phyloP scores from a whole-genome alignment of 306 rosid species.

The Glycine soja region DNA sequence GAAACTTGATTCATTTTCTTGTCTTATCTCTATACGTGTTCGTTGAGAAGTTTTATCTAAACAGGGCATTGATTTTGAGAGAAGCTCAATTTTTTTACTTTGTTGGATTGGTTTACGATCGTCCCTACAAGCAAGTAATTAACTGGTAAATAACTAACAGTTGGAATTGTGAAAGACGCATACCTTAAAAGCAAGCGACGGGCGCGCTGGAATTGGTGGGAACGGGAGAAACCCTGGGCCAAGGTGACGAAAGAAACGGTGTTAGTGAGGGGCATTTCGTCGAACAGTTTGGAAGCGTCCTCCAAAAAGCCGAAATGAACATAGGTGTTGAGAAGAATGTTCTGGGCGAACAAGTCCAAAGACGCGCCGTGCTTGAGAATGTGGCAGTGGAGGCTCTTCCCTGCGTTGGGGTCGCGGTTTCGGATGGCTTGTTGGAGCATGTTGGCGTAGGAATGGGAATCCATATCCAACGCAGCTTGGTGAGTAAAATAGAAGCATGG shows the following conservation, averaged over 20 bases:
- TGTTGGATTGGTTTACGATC: too few relatives aligned
- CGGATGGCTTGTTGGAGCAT: conserved; percentile 40
- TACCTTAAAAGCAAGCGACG: conserved; percentile 39
- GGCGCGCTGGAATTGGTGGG: conserved; percentile 28
- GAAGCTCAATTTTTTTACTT: too few relatives aligned
- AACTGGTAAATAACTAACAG: too few relatives aligned
- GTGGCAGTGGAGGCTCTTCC: conserved; percentile 36
- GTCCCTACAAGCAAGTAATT: too few relatives aligned
- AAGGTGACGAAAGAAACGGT: conserved; percentile 44
- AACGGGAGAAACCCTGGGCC: conserved; percentile 42
- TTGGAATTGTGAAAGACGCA: too few relatives aligned
- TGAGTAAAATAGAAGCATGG: not conserved
- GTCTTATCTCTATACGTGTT: too few relatives aligned
- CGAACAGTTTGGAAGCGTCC: conserved; percentile 47
- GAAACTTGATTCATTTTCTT: too few relatives aligned
- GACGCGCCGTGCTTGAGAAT: conserved; percentile 35
- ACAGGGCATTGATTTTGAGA: too few relatives aligned
- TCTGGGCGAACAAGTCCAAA: conserved; percentile 40
- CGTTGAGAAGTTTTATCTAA: too few relatives aligned
- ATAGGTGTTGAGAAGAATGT: conserved; percentile 40
- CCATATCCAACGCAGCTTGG: not conserved
- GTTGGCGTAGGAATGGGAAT: conserved; percentile 33
- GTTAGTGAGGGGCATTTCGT: conserved; percentile 46
- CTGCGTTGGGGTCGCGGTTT: not conserved
- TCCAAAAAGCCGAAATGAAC: not conserved